These are phyloP conservation scores for Fraxinus baroniana DNA, from an alignment of 305 asterid species.

Conservation along the genomic window DNA sequence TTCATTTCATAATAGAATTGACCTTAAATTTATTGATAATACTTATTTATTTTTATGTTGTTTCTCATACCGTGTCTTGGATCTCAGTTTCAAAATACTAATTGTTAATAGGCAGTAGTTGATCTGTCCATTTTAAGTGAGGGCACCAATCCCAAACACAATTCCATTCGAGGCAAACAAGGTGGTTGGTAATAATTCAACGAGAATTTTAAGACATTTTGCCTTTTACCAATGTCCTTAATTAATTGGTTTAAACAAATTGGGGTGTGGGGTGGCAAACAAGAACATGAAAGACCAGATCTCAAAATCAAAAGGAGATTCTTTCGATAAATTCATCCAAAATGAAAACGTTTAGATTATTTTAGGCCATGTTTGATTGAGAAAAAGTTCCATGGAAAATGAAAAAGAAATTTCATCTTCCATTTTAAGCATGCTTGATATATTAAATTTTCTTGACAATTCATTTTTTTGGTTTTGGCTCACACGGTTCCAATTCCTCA, in stretches of 20 bases:
- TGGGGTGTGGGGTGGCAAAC: not conserved
- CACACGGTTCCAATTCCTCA: too few relatives aligned
- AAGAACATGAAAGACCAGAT: slow-evolving; percentile 2
- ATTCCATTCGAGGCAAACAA: slow-evolving; percentile 4
- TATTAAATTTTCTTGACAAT: too few relatives aligned
- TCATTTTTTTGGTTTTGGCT: too few relatives aligned
- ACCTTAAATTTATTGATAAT: not conserved
- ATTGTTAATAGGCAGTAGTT: not conserved
- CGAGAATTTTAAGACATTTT: slow-evolving; percentile 21
- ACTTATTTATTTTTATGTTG: not conserved
- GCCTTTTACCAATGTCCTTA: slow-evolving; percentile 25
- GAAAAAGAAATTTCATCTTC: too few relatives aligned
- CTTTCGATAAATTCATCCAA: not conserved
- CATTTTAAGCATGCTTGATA: too few relatives aligned
- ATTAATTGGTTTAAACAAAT: not conserved
- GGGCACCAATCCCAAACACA: not conserved
- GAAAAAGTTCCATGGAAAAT: too few relatives aligned
- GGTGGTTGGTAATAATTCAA: slow-evolving; percentile 38
- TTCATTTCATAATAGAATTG: not conserved
- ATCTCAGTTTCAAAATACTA: not conserved
- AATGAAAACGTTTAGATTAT: slow-evolving; percentile 3
- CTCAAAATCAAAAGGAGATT: not conserved
- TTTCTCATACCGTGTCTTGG: not conserved
- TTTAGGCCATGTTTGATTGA: too few relatives aligned
- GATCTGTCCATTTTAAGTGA: not conserved